These are phyloP conservation scores for Apophysomyces sp. DNA, from an alignment of 371 early-diverging fungal genomes.

Conservation along the genomic window DNA sequence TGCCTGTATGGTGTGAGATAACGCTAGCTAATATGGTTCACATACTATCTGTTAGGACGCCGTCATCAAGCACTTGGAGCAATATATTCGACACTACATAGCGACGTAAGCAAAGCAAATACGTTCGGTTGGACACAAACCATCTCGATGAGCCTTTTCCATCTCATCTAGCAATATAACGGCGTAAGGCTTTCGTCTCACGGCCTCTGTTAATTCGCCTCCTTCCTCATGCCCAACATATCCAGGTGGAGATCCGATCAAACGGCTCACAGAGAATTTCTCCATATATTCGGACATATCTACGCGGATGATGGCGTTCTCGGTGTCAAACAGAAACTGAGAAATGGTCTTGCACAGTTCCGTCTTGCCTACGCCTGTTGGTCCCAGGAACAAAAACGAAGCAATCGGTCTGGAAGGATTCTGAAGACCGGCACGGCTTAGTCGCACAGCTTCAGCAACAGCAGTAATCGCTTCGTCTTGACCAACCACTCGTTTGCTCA, in stretches of 20 bases:
- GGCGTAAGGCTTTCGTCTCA: conserved; percentile 86
- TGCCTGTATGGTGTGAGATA: conserved; percentile 20
- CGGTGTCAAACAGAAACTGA: conserved; percentile 85
- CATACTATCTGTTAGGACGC: conserved; percentile 79
- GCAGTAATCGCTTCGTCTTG: conserved; percentile 76
- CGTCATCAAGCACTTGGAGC: conserved; percentile 91
- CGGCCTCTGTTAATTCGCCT: conserved; percentile 89
- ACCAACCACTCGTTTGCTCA: conserved; percentile 80
- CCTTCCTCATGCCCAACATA: conserved; percentile 86
- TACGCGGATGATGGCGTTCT: conserved; percentile 82
- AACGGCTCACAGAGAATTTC: conserved; percentile 64
- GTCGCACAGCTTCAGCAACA: conserved; percentile 78
- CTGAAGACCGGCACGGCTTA: conserved; percentile 73
- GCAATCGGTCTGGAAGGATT: conserved; percentile 79
- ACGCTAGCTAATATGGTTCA: neutral
- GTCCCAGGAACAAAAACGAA: conserved; percentile 90
- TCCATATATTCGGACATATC: conserved; percentile 95
- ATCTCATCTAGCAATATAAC: conserved; percentile 94
- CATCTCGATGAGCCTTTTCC: conserved; percentile 87
- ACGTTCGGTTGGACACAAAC: conserved; percentile 1
- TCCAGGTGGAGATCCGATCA: conserved; percentile 92
- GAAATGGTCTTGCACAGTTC: conserved; percentile 93
- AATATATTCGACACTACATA: conserved; percentile 69
- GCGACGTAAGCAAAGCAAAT: neutral
- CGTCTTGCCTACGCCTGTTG: conserved; percentile 90